Evolutionary conservation across 2,329 filamentous ascomycete species (phyloP).

Genomic region (Sclerotinia trifoliorum): DNA sequence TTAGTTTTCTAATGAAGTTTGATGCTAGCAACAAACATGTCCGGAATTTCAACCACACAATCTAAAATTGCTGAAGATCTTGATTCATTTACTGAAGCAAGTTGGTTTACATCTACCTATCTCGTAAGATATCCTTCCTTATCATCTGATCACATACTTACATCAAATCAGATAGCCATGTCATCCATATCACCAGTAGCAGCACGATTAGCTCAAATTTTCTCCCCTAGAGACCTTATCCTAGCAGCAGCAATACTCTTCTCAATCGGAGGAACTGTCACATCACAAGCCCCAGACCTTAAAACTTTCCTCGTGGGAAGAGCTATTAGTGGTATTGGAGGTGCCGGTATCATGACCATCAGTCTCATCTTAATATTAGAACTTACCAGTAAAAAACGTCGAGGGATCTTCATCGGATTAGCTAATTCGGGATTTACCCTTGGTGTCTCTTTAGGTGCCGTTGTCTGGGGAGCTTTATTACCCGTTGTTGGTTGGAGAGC

Average conservation of each 20-base stretch:
- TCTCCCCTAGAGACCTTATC: constrained; percentile 66
- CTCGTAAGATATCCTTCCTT: constrained; percentile 47
- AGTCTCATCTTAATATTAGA: constrained; percentile 76
- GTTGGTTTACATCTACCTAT: constrained; percentile 81
- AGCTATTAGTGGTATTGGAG: constrained; percentile 65
- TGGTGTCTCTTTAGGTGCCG: constrained; percentile 69
- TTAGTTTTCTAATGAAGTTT: constrained; percentile 6
- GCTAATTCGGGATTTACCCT: constrained; percentile 71
- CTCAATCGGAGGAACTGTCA: constrained; percentile 62
- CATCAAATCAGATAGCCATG: constrained; percentile 48
- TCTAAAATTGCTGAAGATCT: constrained; percentile 73
- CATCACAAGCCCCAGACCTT: constrained; percentile 59
- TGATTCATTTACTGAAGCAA: constrained; percentile 68
- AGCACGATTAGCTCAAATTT: constrained; percentile 71
- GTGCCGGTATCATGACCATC: constrained; percentile 69
- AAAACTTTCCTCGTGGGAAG: constrained; percentile 66
- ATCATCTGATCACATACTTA: constrained; percentile 11
- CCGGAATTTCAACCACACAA: constrained; percentile 78
- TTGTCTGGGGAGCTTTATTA: constrained; percentile 65
- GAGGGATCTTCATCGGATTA: constrained; percentile 72
- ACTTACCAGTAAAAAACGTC: constrained; percentile 61
- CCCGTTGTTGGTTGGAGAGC: constrained; percentile 68
- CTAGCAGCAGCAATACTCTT: constrained; percentile 59
- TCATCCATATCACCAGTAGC: constrained; percentile 64
- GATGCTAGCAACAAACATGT: constrained; percentile 60